These are phyloP conservation scores for Hypoxylon sp. DNA, from an alignment of 2,329 filamentous ascomycete species.

Conservation along the genomic window DNA sequence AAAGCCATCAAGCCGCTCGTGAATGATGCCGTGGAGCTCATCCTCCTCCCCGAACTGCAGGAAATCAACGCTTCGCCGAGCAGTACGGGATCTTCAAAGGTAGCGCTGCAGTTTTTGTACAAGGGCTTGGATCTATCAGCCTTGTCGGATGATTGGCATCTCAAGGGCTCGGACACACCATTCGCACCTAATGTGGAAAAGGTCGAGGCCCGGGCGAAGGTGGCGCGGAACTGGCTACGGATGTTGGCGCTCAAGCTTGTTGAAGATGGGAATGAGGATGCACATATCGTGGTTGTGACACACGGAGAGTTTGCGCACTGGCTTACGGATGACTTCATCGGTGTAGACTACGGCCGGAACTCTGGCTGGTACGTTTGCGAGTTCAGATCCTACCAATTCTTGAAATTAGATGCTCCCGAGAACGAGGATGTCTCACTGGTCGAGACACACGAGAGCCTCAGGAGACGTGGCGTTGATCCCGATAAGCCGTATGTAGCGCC, in stretches of 20 bases:
- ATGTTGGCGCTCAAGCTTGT: conserved; percentile 56
- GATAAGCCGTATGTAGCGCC: not conserved
- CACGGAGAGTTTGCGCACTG: conserved; percentile 89
- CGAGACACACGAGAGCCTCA: conserved; percentile 9
- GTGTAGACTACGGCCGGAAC: conserved; percentile 60
- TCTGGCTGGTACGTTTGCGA: conserved; percentile 81
- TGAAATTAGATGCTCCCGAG: conserved; percentile 63
- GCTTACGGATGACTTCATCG: conserved; percentile 84
- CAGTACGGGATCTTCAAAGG: conserved; percentile 76
- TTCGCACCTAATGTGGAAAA: conserved; percentile 64
- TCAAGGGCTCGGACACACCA: conserved; percentile 66
- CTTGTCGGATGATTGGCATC: conserved; percentile 77
- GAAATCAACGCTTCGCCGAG: conserved; percentile 81
- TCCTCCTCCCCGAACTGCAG: conserved; percentile 82
- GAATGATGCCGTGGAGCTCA: conserved; percentile 62
- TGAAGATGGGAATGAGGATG: conserved; percentile 57
- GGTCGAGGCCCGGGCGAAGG: conserved; percentile 71
- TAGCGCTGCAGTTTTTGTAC: conserved; percentile 71
- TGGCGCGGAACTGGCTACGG: conserved; percentile 71
- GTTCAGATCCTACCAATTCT: conserved; percentile 62
- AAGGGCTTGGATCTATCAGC: conserved; percentile 71
- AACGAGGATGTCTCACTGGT: conserved; percentile 55
- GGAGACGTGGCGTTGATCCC: conserved; percentile 56
- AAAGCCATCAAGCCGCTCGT: conserved; percentile 73
- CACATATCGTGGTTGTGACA: conserved; percentile 81